Base-by-base conservation (phyloP, 371 early-diverging fungal species). In the Batkoa obscura region DNA sequence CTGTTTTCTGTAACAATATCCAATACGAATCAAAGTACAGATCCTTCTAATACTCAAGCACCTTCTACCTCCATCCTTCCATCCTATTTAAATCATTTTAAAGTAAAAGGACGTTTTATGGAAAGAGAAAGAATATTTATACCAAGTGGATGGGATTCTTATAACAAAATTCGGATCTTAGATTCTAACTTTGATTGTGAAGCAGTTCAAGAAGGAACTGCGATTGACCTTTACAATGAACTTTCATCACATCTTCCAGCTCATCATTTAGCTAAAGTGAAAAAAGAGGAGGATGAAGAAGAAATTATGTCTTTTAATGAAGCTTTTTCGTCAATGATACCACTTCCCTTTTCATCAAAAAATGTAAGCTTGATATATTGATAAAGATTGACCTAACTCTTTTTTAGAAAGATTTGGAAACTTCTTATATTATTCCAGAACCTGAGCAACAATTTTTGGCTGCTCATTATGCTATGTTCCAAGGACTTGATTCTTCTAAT, bases 61-160 rank as follows among this genome's bases (percentile, higher is more conserved):
- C 68, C 36, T 50, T 64, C 47, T 36, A 50, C 32, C 33, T 55
- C 56, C 1, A 33, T 55, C 36, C 56, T 55, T 8, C 56, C 56
- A 32, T 43, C 42, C n/a, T 45, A 55, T 47, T 34, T 55, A 9
- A 23, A 43, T 12, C 3, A 42, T 1, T 90, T 84, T 65, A 71
- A 72, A 37, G 56, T 70, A 41, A 73, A 80, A 6, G 83, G 90
- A 6, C 80, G 86, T 42, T 81, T 87, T 0, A 79, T 91, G 13
- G 93, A 94, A 50, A 78, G 90, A n/a, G 88, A 88, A 56, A 70
- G 75, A 6, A 83, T 90, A 8, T 69, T 87, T 59, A 82, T 94
- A 15, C 94, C 94, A 6, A 68, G 84, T 31, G 94, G 94, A 23
- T 94, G 93, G 94, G 94, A 94, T 62, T 81, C 86, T 37, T 84